Percentiles rank a stretch among this genome's conserved stretches.
Evolutionary conservation across 2,329 filamentous ascomycete species (phyloP).

Genomic region (Neonectria neomacrospora): DNA sequence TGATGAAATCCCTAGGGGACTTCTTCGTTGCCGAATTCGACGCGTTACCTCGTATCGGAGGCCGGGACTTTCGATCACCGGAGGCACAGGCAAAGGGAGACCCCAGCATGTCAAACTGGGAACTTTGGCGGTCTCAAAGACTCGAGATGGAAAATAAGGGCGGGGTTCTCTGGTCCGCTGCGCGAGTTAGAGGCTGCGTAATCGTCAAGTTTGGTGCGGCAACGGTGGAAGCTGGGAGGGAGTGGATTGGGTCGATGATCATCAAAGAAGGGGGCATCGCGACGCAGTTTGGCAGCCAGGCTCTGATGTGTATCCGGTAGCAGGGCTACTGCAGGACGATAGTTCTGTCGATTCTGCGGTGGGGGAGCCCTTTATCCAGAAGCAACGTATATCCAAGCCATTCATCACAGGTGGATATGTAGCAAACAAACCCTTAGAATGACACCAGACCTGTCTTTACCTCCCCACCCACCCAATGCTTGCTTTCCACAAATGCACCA

Average conservation of each 20-base stretch:
- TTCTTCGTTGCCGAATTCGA: constrained; percentile 86
- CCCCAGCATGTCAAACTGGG: constrained; percentile 52
- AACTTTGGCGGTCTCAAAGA: constrained; percentile 66
- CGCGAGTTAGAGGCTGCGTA: constrained; percentile 82
- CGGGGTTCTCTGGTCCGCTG: constrained; percentile 83
- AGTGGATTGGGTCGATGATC: constrained; percentile 83
- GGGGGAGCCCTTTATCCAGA: no score
- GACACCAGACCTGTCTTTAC: background rate
- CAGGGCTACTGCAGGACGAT: no score
- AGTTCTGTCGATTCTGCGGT: background rate
- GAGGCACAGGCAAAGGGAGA: constrained; percentile 57
- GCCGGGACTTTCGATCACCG: constrained; percentile 75
- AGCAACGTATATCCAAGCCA: no score
- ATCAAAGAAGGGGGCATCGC: constrained; percentile 77
- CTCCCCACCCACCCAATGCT: background rate
- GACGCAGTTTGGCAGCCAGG: constrained; percentile 80
- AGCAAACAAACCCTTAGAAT: background rate
- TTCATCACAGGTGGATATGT: no score
- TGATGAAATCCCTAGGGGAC: constrained; percentile 72
- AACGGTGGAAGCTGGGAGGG: constrained; percentile 81
- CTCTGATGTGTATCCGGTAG: constrained; percentile 77
- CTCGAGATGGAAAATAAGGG: constrained; percentile 67
- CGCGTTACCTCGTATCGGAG: constrained; percentile 82
- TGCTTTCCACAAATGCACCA: background rate
- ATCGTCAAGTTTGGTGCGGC: constrained; percentile 90